A percentile compares a stretch with the other conserved stretches of the same genome.
These are phyloP conservation scores for Endoconidiophora laricicola DNA, from an alignment of 2,329 filamentous ascomycete species.

Conservation along the genomic window DNA sequence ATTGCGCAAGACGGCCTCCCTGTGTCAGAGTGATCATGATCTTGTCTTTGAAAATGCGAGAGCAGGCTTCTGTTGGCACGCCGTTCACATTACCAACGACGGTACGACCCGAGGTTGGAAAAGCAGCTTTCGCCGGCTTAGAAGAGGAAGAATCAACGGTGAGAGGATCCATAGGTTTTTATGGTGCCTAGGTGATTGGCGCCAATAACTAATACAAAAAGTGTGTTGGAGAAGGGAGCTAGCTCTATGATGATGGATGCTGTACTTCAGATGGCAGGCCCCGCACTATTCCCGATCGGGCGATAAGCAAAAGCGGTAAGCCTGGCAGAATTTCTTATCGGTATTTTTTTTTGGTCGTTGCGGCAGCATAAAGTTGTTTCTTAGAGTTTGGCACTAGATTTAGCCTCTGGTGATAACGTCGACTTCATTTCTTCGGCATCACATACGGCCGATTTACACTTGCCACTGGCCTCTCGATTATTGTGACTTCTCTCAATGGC, in stretches of 20 bases:
- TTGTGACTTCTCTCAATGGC: too few species aligned
- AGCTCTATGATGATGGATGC: too few species aligned
- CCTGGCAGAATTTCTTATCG: slow-evolving; percentile 21
- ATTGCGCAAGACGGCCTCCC: slow-evolving; percentile 72
- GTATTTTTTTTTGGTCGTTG: slow-evolving; percentile 8
- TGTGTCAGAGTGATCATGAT: slow-evolving; percentile 83
- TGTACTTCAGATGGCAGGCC: slow-evolving; percentile 10
- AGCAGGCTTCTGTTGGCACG: slow-evolving; percentile 53
- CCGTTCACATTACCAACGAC: slow-evolving; percentile 47
- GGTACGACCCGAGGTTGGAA: slow-evolving; percentile 48
- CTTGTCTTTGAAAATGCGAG: slow-evolving; percentile 69
- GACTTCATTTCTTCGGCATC: too few species aligned
- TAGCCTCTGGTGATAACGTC: too few species aligned
- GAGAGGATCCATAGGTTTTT: not conserved
- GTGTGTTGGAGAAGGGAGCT: too few species aligned
- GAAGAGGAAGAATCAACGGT: not conserved
- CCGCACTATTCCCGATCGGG: slow-evolving; percentile 22
- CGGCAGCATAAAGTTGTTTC: too few species aligned
- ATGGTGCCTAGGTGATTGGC: not conserved
- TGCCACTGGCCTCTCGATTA: too few species aligned
- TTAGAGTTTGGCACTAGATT: too few species aligned
- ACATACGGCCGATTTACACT: too few species aligned
- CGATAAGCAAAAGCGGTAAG: slow-evolving; percentile 13
- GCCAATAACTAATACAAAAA: too few species aligned
- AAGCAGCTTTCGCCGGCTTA: slow-evolving; percentile 30